Base-by-base conservation (phyloP, 345 rosid genomes). In the Linum tenue region DNA sequence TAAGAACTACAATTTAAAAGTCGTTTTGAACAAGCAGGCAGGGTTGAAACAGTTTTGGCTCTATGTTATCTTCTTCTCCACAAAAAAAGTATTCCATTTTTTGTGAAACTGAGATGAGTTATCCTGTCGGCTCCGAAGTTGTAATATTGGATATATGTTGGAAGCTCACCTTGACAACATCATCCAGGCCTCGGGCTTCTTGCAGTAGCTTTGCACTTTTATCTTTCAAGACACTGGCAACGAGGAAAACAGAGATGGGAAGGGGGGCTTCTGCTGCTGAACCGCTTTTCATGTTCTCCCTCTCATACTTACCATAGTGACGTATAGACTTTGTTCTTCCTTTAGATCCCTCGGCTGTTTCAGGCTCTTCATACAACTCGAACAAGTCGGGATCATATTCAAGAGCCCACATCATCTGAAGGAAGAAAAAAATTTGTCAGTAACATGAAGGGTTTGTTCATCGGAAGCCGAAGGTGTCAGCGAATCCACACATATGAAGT, bases 371-470 rank as follows among this genome's bases (percentile, higher is more conserved):
- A 44, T 90, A 94, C 16, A 83, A n/a, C 31, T 63, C 70, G 68
- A 81, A 91, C 82, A 85, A 69, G 63, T 85, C 95, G 1, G 99
- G 99, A 57, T 94, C 95, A 39, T 88, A 94, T 74, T 94, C 97
- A 65, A 94, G 81, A 57, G 97, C 97, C 97, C 99, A 94, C 99
- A 94, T 94, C 99, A 94, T 94, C 99, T 94, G 92, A 22, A 22
- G 31, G 31, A 22, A 22, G 31, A 22, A 22, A 22, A 22, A 22
- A 22, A 0, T 22, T 22, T 22, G 31, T 22, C 31, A 22, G 31
- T 22, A 22, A 22, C 31, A 22, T 0, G 31, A 22, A 22, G 31
- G 31, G 31, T 22, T 22, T 22, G 0, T 22, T 22, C 31, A 22
- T 22, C 31, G 31, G 31, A 22, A 22, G 31, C 31, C 1, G 31